Base-by-base conservation (phyloP, 2,329 filamentous ascomycete species). In the Scedosporium minutisporum region DNA sequence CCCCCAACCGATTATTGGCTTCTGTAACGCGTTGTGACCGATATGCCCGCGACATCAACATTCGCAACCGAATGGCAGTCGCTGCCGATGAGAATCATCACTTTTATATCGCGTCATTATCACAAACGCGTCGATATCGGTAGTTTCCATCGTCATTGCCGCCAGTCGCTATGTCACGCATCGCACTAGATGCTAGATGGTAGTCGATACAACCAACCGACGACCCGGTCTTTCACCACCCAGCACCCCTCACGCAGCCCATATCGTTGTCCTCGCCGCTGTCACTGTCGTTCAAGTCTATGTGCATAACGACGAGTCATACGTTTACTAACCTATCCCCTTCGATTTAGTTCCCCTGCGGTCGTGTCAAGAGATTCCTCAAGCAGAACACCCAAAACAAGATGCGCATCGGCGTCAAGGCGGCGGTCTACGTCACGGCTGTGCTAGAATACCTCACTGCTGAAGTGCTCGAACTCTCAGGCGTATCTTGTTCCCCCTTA, bases 381-480 rank as follows among this genome's bases (percentile, higher is more conserved):
- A n/a, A n/a, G n/a, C n/a, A n/a, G n/a, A n/a, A n/a, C n/a, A n/a
- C n/a, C n/a, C n/a, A n/a, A n/a, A n/a, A n/a, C n/a, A n/a, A n/a
- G n/a, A n/a, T n/a, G n/a, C n/a, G n/a, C n/a, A n/a, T 60, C 23
- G 95, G 95, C 71, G 95, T 93, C 73, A 97, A 97, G 83, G 95
- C 95, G 67, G 93, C 95, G 68, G 95, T 99, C 71, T 99, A 99
- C 75, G 91, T 97, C 66, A 97, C 95, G 59, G 95, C 95, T 51
- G 95, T 99, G 63, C 89, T 99, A 67, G 95, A 99, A 81, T 99
- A 99, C 76, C 82, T 99, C 69, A 97, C 95, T 65, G 93, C 93
- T 67, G 93, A 99, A 86, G 93, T 99, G 57, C 89, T 99, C 71
- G 95, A 99, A 78, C 84, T 99, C 68, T 95, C 95, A 75, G 95